Conservation (phyloP, 352 stramenopile species). For the Pythium dissimile region DNA sequence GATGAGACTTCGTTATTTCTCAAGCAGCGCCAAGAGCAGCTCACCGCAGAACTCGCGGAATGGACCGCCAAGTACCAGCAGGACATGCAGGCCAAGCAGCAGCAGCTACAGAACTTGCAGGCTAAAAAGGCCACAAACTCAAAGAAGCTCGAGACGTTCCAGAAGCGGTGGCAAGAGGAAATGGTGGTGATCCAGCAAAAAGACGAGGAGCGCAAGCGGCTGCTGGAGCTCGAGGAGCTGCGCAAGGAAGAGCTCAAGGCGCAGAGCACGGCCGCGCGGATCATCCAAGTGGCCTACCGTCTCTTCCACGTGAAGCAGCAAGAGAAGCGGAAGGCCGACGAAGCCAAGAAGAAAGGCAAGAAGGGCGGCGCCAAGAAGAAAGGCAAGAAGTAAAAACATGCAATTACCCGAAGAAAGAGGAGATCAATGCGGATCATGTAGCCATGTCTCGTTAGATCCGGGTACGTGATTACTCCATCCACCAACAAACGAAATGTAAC, state of each 20-base stretch:
- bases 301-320: slow-evolving; percentile 41
- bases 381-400: slow-evolving; percentile 14
- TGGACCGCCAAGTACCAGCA: slow-evolving; percentile 83
- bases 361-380: slow-evolving; percentile 43
- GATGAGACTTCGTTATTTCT: slow-evolving; percentile 78
- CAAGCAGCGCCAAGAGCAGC: slow-evolving; percentile 69
- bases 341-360: slow-evolving; percentile 63
- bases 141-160: slow-evolving; percentile 57
- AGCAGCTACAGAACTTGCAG: slow-evolving; percentile 55
- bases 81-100: slow-evolving; percentile 70
- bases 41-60: slow-evolving; percentile 55
- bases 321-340: slow-evolving; percentile 56
- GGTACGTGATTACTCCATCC: background rate
- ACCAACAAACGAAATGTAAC: background rate
- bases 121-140: slow-evolving; percentile 53
- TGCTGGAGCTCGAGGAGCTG: slow-evolving; percentile 61
- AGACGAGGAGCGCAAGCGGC: slow-evolving; percentile 62
- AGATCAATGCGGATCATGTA: background rate
- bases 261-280: slow-evolving; percentile 59
- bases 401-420: background rate
- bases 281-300: slow-evolving; percentile 66
- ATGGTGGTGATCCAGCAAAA: slow-evolving; percentile 70
- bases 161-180: slow-evolving; percentile 71
- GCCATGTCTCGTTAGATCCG: background rate
- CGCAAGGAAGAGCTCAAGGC: slow-evolving; percentile 66